Percentiles rank a stretch among this genome's conserved stretches.
These are phyloP conservation scores for Neurospora cerealis DNA, from an alignment of 495 filamentous ascomycete genomes.

Conservation along the genomic window DNA sequence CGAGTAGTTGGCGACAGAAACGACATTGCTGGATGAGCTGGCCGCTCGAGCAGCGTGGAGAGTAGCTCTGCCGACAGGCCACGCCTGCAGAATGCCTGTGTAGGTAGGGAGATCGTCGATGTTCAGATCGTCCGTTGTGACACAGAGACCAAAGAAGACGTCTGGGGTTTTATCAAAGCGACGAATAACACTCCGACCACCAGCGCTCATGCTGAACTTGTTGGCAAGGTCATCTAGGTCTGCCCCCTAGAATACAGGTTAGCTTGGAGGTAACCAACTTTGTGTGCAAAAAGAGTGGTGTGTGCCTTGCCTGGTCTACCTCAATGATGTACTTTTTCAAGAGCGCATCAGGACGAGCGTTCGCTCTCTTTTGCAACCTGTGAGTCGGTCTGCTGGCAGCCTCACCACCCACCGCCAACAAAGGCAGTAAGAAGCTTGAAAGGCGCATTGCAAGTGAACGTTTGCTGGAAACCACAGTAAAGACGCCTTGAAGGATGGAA, in stretches of 20 bases:
- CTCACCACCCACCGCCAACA: neutral
- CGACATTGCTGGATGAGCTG: constrained; percentile 12
- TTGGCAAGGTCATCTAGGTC: constrained; percentile 1
- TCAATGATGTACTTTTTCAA: constrained; percentile 12
- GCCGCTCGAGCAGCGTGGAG: constrained; percentile 1
- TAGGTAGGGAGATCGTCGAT: too few relatives aligned
- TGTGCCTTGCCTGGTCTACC: neutral
- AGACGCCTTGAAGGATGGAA: neutral
- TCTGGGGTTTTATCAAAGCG: constrained; percentile 20
- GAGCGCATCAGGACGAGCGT: neutral
- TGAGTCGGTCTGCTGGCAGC: neutral
- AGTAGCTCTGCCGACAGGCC: constrained; percentile 16
- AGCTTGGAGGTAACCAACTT: neutral
- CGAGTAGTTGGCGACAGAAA: constrained; percentile 16
- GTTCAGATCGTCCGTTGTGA: constrained; percentile 16
- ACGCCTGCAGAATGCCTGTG: constrained; percentile 18
- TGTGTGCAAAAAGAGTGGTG: fast-evolving
- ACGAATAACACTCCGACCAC: constrained; percentile 12
- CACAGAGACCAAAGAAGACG: constrained; percentile 21
- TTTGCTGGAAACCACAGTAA: neutral
- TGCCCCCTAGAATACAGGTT: neutral
- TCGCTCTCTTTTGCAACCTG: neutral
- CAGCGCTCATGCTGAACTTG: neutral
- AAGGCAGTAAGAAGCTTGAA: neutral
- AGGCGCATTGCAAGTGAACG: neutral